Conservation (phyloP, 768 basidiomycete genomes). For the Leccinum arenicola region DNA sequence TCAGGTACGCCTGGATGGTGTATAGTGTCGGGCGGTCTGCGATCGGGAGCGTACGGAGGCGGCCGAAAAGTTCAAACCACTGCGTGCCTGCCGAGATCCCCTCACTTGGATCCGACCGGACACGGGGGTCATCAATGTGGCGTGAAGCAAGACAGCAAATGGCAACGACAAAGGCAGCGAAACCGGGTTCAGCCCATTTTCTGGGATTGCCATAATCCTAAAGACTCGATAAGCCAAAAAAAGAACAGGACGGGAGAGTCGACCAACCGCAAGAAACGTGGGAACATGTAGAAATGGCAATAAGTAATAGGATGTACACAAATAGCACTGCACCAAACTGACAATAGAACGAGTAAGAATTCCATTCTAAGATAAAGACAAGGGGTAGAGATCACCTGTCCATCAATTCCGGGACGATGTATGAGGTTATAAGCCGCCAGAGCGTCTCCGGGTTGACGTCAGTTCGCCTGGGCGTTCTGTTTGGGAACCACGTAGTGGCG, state of each 20-base stretch:
- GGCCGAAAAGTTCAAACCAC: conserved; percentile 88
- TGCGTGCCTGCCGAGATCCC: conserved; percentile 86
- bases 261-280: conserved; percentile 71
- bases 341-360: conserved; percentile 14
- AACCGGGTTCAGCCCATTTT: conserved; percentile 96
- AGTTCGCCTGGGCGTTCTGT: conserved; percentile 67
- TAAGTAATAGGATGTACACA: conserved; percentile 92
- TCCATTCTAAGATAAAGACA: conserved; percentile 2
- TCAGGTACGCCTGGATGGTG: conserved; percentile 86
- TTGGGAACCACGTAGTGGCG: conserved; percentile 73
- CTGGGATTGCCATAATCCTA: conserved; percentile 92
- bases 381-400: conserved; percentile 62
- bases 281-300: conserved; percentile 93
- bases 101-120: conserved; percentile 77
- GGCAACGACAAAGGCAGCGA: conserved; percentile 91
- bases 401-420: conserved; percentile 88
- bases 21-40: conserved; percentile 88
- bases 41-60: conserved; percentile 83
- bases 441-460: conserved; percentile 84
- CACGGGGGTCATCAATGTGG: conserved; percentile 90
- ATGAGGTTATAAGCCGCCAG: conserved; percentile 85
- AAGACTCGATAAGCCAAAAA: conserved; percentile 15
- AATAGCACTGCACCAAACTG: conserved; percentile 78
- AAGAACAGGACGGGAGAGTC: conserved; percentile 6
- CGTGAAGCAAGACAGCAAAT: conserved; percentile 89